Evolutionary conservation across 2,329 filamentous ascomycete species (phyloP).

Genomic region (Exophiala sp.): DNA sequence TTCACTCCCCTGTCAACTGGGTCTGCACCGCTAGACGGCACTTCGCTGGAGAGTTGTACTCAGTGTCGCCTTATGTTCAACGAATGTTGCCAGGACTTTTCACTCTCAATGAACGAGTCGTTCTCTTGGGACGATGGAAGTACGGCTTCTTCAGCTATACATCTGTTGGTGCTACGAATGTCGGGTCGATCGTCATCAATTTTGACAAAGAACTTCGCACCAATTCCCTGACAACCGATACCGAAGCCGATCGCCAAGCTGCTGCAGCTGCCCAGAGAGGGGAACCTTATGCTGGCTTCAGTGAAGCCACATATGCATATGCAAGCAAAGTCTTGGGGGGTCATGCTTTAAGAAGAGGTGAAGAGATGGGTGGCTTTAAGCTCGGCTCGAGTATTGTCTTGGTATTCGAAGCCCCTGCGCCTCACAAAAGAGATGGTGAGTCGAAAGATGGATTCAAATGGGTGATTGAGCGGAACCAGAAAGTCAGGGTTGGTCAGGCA

Average conservation of each 20-base stretch:
- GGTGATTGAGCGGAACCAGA: slow-evolving; percentile 80
- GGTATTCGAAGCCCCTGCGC: slow-evolving; percentile 87
- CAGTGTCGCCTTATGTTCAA: slow-evolving; percentile 90
- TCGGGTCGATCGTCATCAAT: slow-evolving; percentile 93
- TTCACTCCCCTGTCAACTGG: slow-evolving; percentile 93
- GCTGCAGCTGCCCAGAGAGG: slow-evolving; percentile 69
- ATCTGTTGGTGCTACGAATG: slow-evolving; percentile 93
- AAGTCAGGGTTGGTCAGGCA: slow-evolving; percentile 80
- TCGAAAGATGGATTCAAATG: slow-evolving; percentile 69
- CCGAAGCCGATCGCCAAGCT: slow-evolving; percentile 78
- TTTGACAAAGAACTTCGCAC: slow-evolving; percentile 92
- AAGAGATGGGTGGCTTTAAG: slow-evolving; percentile 98
- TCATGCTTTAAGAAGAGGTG: slow-evolving; percentile 75
- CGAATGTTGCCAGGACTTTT: slow-evolving; percentile 89
- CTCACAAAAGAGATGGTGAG: slow-evolving; percentile 47
- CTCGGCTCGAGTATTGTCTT: slow-evolving; percentile 90
- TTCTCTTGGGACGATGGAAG: slow-evolving; percentile 86
- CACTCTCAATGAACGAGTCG: slow-evolving; percentile 92
- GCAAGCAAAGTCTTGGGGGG: slow-evolving; percentile 74
- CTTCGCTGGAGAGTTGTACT: slow-evolving; percentile 93
- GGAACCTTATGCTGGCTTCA: slow-evolving; percentile 81
- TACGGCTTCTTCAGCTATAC: slow-evolving; percentile 97
- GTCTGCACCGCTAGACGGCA: slow-evolving; percentile 92
- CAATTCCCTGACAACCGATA: slow-evolving; percentile 88
- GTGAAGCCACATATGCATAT: slow-evolving; percentile 78